Base-by-base conservation (phyloP, 345 rosid species). In the Conringia planisiliqua region DNA sequence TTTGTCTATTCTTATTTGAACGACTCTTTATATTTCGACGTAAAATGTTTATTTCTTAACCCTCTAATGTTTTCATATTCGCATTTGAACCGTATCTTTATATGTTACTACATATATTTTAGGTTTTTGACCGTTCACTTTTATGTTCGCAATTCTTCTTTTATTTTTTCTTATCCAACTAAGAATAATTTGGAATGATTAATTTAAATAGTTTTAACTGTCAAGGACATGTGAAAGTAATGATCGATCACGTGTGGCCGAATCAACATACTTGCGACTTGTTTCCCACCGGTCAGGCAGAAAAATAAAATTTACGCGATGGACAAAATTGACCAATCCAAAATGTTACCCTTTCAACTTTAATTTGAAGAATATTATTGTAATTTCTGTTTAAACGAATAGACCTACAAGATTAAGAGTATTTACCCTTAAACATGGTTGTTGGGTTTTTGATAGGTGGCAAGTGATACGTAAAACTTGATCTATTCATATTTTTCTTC, bases 231-330 rank as follows among this genome's bases (percentile, higher is more conserved):
- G 84, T 79, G 83, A 72, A 13, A 6, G 6, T 26, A 46, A 22
- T 46, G 39, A 63, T 18, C 43, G 42, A 68, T 80, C 88, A 84
- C 85, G 85, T 88, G 59, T 52, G 11, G 52, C 66, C 12, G 16
- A 16, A 42, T 65, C 58, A 32, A 86, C 89, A 88, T 82, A 77
- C 82, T 84, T 82, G 82, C 66, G 62, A 64, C 79, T 76, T 82
- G 84, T 74, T 59, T 65, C 86, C 81, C 60, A 69, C 26, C 55
- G 26, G 18, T 30, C 67, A 77, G 36, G 76, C 85, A 26, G 14
- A 38, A 29, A 9, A 24, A 22, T 3, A 14, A 48, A 20, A 36
- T 2, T 58, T 29, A 62, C 68, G 27, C 50, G 33, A 70, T 43
- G 10, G 55, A 35, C 66, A 59, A 57, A 32, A 18, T 44, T 59